A percentile compares a stretch with the other conserved stretches of the same genome.
Evolutionary conservation across 73 alveolate species (phyloP).

Genomic region (Paramecium biaurelia): DNA sequence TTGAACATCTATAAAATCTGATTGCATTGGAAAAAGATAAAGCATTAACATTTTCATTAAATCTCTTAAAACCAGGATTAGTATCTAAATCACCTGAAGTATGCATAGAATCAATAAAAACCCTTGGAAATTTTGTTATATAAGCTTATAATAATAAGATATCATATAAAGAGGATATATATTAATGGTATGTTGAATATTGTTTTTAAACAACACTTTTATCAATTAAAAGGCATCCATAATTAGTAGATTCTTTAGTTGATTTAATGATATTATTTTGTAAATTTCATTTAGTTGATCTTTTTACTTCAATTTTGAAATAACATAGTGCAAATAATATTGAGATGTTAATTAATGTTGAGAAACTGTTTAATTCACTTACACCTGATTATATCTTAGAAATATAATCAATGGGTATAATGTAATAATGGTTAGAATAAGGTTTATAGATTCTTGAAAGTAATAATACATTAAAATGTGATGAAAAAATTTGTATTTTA

Average conservation of each 20-base stretch:
- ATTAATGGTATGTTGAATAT: background rate
- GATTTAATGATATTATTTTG: conserved; percentile 23
- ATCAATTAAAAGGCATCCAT: conserved; percentile 21
- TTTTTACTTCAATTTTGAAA: background rate
- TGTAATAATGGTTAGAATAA: background rate
- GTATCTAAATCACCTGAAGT: conserved; percentile 13
- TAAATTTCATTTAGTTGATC: conserved; percentile 29
- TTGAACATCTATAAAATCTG: background rate
- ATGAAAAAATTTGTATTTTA: background rate
- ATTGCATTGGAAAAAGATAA: background rate
- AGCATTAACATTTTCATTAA: background rate
- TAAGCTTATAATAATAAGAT: background rate
- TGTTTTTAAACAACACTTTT: conserved; percentile 17
- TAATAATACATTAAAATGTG: background rate
- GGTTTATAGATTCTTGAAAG: background rate
- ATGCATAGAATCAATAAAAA: background rate
- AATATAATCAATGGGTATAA: background rate
- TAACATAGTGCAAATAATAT: background rate
- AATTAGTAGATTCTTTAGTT: conserved; percentile 42
- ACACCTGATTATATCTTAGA: background rate
- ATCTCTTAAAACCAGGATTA: conserved; percentile 8
- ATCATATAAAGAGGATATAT: background rate
- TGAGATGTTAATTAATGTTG: background rate
- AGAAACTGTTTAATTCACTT: background rate
- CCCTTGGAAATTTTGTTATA: background rate